These are phyloP conservation scores for Platanus orientalis DNA, from an alignment of 164 flowering plant genomes.

Conservation along the genomic window DNA sequence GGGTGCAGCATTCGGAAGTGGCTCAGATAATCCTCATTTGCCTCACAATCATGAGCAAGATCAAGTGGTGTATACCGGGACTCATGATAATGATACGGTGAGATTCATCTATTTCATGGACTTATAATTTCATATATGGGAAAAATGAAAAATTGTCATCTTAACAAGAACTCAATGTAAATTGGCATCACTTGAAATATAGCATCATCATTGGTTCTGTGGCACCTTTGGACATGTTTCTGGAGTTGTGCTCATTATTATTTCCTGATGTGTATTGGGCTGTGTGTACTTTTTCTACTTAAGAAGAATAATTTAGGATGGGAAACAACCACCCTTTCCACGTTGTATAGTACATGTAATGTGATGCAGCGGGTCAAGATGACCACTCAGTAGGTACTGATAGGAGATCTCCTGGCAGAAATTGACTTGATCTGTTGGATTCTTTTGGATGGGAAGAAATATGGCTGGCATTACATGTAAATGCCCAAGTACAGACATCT, in stretches of 20 bases:
- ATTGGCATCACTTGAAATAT: background rate
- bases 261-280: too few species aligned
- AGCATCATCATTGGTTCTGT: background rate
- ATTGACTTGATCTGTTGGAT: background rate
- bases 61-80: slow-evolving; percentile 96
- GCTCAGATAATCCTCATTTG: slow-evolving; percentile 82
- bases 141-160: too few species aligned
- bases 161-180: background rate
- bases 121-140: background rate
- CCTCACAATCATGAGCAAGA: slow-evolving; percentile 89
- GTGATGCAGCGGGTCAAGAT: background rate
- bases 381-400: background rate
- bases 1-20: slow-evolving; percentile 78
- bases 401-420: background rate
- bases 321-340: background rate
- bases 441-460: background rate
- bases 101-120: slow-evolving; percentile 1
- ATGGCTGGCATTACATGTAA: background rate
- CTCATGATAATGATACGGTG: slow-evolving; percentile 99
- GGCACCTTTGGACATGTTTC: background rate
- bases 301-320: background rate
- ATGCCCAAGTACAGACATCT: background rate
- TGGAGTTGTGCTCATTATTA: background rate
- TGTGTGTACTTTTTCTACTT: background rate
- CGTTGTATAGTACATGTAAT: background rate